These are phyloP conservation scores for Mucor lusitanicus DNA, from an alignment of 371 early-diverging fungal genomes.

Conservation along the genomic window DNA sequence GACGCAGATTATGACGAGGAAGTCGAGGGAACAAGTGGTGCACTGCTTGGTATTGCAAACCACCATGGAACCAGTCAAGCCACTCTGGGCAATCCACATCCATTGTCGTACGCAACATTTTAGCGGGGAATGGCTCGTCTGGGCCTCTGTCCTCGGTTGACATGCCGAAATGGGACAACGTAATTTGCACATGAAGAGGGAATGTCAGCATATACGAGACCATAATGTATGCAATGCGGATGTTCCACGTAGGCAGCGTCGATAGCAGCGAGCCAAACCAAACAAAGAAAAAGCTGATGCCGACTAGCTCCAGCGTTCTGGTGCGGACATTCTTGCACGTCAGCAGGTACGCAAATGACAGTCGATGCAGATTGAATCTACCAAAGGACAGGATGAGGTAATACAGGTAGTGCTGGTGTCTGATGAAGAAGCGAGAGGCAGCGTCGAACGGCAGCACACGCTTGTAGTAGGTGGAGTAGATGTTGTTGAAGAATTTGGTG, in stretches of 20 bases:
- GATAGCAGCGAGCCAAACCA: conserved; percentile 81
- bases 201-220: conserved; percentile 84
- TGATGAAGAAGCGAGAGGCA: conserved; percentile 72
- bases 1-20: conserved; percentile 86
- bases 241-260: conserved; percentile 65
- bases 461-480: conserved; percentile 94
- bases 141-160: conserved; percentile 78
- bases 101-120: conserved; percentile 93
- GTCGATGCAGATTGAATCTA: conserved; percentile 89
- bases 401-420: conserved; percentile 84
- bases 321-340: conserved; percentile 64
- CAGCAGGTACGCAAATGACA: conserved; percentile 70
- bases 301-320: conserved; percentile 72
- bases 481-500: conserved; percentile 72
- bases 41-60: conserved; percentile 93
- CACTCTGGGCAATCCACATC: conserved; percentile 94
- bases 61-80: conserved; percentile 98
- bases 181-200: conserved; percentile 94
- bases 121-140: conserved; percentile 78
- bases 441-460: conserved; percentile 81
- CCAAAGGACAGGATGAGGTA: conserved; percentile 88
- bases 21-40: conserved; percentile 95
- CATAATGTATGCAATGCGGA: conserved; percentile 67
- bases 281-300: conserved; percentile 72
- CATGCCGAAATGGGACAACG: conserved; percentile 96